phyloP scores from a whole-genome alignment of 225 moss, liverwort and hornwort genomes.

The Rhytidiadelphus loreus region DNA sequence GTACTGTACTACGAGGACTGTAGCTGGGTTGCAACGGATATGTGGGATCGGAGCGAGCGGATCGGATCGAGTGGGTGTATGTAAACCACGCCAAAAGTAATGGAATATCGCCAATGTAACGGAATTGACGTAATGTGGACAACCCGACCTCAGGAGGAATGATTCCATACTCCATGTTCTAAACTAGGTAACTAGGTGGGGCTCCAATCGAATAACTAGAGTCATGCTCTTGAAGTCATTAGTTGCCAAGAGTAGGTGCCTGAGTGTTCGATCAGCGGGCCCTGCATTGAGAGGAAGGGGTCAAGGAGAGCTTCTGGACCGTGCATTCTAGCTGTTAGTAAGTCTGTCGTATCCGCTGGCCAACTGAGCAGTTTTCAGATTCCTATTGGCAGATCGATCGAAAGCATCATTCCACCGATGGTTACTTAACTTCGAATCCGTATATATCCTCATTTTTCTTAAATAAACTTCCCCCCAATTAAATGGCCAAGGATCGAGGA shows the following conservation, averaged over 20 bases:
- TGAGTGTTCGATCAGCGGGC: neutral
- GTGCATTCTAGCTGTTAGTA: neutral
- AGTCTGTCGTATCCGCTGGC: neutral
- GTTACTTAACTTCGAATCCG: neutral
- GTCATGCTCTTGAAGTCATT: neutral
- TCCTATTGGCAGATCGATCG: neutral
- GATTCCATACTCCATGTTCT: neutral
- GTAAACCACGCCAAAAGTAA: neutral
- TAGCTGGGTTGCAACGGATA: neutral
- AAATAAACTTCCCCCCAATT: too few relatives aligned
- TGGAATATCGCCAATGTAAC: neutral
- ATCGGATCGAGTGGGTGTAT: neutral
- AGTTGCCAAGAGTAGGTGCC: neutral
- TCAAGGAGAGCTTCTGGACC: neutral
- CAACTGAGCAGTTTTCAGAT: neutral
- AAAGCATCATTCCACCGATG: neutral
- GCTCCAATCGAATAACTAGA: neutral
- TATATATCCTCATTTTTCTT: neutral
- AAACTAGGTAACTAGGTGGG: neutral
- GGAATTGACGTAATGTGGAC: neutral
- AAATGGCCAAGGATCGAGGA: neutral
- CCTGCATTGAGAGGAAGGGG: neutral
- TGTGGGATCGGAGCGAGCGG: neutral
- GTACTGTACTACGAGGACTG: neutral
- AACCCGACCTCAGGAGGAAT: neutral